Base-by-base conservation (phyloP, 768 basidiomycete genomes). In the Panellus pusillus region DNA sequence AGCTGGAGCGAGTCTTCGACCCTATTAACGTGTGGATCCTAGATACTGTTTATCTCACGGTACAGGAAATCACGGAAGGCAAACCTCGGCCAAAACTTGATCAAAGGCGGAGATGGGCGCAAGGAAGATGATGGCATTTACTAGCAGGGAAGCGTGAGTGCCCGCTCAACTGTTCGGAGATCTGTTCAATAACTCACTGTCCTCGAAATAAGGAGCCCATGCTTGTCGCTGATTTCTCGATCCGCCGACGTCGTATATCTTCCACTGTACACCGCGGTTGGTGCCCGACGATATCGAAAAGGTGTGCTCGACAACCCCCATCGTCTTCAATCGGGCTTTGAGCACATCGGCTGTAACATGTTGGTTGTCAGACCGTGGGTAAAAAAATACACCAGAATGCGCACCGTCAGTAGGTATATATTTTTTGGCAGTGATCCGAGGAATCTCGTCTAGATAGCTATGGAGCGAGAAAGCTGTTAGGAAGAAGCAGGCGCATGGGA, bases 151-250 rank as follows among this genome's bases (percentile, higher is more conserved):
- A 29, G 31, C 43, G 36, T 11, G 37, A 46, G 24, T 44, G 12
- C 44, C 42, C 27, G 52, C 18, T n/a, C 3, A 36, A 9, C 9
- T 31, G 32, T 40, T 38, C 51, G 61, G 35, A 41, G 32, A 39
- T 19, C 19, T 41, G 41, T 41, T 40, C 11, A 35, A 18, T 47
- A 20, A 72, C 79, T 63, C 60, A 90, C 89, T 87, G 66, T 91
- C 86, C 61, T 91, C 87, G 58, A 93, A 93, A 69, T 91, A 93
- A 5, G 91, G 90, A 12, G 88, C 88, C 91, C 91, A 93, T 1
- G 89, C 89, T 56, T 88, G 85, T 49, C 91, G 82, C 68, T 91
- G 89, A 65, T 84, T 86, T 53, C 85, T 79, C 28, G 89, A 79
- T 18, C 90, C 91, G 50, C 91, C 91, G 14, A 93, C 91, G 65